Evolutionary conservation across 257 asterid genomes (phyloP), one percentile per base, ranked within the genome.

Genomic region (Jasminum sambac): DNA sequence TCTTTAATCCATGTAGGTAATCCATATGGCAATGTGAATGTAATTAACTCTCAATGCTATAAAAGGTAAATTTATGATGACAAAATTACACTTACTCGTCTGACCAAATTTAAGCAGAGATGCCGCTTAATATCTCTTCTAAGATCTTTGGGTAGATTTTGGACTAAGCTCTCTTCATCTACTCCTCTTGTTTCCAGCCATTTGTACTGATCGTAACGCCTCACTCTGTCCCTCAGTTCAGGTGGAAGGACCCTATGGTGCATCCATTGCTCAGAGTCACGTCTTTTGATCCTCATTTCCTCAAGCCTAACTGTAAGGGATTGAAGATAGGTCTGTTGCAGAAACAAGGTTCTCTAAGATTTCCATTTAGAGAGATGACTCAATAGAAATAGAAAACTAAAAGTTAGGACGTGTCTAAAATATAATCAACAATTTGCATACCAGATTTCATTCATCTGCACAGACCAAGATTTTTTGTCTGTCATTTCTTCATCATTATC

Each of bases 251-350:
- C 92, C 55, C 99, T 77, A 77, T 94, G 99, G 81, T 88, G 98
- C 99, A 94, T 94, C 99, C 99, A 94, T 67, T 86, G 98, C 87
- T 94, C 98, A 0, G 99, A 91, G 76, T 94, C 99, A 2, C 95
- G 89, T 67, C 90, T 83, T 71, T 91, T 94, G 68, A 94, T 74
- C 77, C 99, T 88, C 99, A 94, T 94, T 80, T 94, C 98, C 82
- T 94, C 99, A 59, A 89, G 86, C 21, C 96, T 87, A 71, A 89
- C 93, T 2, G 95, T 83, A 60, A 89, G 87, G 63, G 97, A 94
- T 70, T 94, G 99, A 81, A 94, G 99, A 83, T 91, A 94, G 21
- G 96, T 94, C 99, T 94, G 88, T 68, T 64, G 75, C 72, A 67
- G 64, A 71, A 34, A 69, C 59, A 43, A 72, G 61, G 48, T 73